phyloP scores from a whole-genome alignment of 495 filamentous ascomycete genomes.

The Cryomyces minteri region DNA sequence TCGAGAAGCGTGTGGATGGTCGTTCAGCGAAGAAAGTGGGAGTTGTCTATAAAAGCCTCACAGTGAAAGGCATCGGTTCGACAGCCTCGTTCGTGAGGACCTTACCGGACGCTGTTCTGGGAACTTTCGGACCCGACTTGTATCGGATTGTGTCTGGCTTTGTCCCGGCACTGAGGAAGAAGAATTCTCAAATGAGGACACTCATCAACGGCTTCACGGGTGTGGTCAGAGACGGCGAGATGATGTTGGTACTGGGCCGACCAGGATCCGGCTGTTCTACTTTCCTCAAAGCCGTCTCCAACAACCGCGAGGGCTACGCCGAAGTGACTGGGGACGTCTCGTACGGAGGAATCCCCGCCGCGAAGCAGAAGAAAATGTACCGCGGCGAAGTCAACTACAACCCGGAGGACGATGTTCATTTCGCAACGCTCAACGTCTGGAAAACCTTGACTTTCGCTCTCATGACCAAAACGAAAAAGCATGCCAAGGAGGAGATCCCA shows the following conservation, averaged over 20 bases:
- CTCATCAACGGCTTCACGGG: slow-evolving; percentile 64
- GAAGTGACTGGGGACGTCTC: slow-evolving; percentile 51
- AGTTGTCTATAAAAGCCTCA: slow-evolving; percentile 64
- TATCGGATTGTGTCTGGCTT: slow-evolving; percentile 48
- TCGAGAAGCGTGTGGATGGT: slow-evolving; percentile 57
- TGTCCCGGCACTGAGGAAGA: slow-evolving; percentile 40
- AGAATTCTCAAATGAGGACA: slow-evolving; percentile 31
- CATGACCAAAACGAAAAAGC: slow-evolving; percentile 67
- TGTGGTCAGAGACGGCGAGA: slow-evolving; percentile 59
- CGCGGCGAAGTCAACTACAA: slow-evolving; percentile 74
- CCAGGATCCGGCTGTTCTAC: slow-evolving; percentile 70
- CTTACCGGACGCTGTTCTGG: slow-evolving; percentile 58
- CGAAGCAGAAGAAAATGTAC: slow-evolving; percentile 48
- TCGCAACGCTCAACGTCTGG: slow-evolving; percentile 60
- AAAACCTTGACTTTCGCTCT: slow-evolving; percentile 71
- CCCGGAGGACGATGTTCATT: slow-evolving; percentile 64
- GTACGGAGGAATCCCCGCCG: slow-evolving; percentile 58
- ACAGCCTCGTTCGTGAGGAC: slow-evolving; percentile 53
- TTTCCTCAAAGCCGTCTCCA: slow-evolving; percentile 60
- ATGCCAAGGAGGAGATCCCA: slow-evolving; percentile 44
- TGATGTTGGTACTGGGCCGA: slow-evolving; percentile 69
- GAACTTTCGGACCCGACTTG: slow-evolving; percentile 70
- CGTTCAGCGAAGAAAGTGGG: slow-evolving; percentile 69
- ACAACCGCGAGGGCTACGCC: slow-evolving; percentile 46
- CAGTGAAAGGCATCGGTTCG: slow-evolving; percentile 52